Conservation (phyloP, 148 eudicot genomes). For the Camellia japonica region DNA sequence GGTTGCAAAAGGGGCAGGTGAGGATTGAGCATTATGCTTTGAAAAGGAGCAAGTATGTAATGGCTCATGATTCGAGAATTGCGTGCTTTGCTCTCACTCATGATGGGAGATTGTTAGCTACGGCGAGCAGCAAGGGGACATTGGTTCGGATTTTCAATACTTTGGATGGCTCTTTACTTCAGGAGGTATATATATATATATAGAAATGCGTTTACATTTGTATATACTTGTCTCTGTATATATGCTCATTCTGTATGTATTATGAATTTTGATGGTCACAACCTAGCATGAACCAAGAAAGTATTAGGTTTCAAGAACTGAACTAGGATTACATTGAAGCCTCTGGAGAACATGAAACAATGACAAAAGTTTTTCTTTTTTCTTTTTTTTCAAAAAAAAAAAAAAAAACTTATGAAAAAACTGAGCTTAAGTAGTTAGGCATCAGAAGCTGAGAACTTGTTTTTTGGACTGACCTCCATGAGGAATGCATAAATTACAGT, state of each 20-base stretch:
- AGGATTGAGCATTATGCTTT: constrained; percentile 66
- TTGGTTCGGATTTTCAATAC: constrained; percentile 63
- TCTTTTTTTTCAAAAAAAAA: no score
- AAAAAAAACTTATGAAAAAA: no score
- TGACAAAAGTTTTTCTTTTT: no score
- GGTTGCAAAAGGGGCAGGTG: constrained; percentile 68
- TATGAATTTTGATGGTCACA: no score
- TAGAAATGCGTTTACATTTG: not conserved
- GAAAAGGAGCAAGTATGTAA: constrained; percentile 53
- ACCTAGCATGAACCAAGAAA: no score
- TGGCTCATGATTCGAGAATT: constrained; percentile 69
- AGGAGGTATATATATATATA: constrained; percentile 49
- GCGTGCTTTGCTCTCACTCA: constrained; percentile 49
- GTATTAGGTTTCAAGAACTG: not conserved
- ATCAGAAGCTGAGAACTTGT: not conserved
- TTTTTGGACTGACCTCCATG: not conserved
- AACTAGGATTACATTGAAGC: no score
- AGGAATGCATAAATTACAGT: no score
- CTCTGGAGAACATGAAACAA: no score
- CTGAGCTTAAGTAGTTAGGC: not conserved
- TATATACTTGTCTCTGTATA: not conserved
- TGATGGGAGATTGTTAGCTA: constrained; percentile 65
- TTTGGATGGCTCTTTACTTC: constrained; percentile 66
- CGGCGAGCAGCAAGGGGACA: constrained; percentile 78
- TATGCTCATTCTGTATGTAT: no score